Evolutionary conservation across 179 eudicot species (phyloP).

Genomic region (Beta corolliflora): DNA sequence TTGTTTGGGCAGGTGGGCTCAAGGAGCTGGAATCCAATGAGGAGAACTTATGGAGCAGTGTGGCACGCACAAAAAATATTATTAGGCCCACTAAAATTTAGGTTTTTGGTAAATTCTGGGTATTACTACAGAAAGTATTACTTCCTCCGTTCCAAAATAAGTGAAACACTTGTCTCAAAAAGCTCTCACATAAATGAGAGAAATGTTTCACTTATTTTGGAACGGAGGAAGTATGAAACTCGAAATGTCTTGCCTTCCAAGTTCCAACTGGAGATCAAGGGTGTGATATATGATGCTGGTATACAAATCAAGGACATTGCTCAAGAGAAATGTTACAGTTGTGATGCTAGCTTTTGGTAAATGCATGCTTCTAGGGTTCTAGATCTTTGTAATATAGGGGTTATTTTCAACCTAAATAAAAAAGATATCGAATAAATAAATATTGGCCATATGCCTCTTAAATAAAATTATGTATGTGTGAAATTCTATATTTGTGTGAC

Average conservation of each 20-base stretch:
- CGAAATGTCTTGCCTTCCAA: conserved; percentile 54
- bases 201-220: too few species aligned
- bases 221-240: too few species aligned
- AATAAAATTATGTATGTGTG: too few species aligned
- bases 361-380: background rate
- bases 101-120: conserved; percentile 58
- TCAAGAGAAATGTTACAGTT: conserved; percentile 55
- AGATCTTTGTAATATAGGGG: too few species aligned
- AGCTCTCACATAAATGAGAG: too few species aligned
- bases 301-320: conserved; percentile 64
- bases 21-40: conserved; percentile 48
- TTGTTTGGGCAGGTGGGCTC: conserved; percentile 40
- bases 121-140: conserved; percentile 42
- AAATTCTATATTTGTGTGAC: too few species aligned
- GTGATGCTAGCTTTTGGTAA: conserved; percentile 37
- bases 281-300: conserved; percentile 54
- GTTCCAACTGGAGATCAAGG: conserved; percentile 55
- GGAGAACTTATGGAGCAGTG: conserved; percentile 62
- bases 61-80: conserved; percentile 60
- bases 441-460: too few species aligned
- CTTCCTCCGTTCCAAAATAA: too few species aligned
- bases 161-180: too few species aligned
- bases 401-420: too few species aligned
- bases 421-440: too few species aligned
- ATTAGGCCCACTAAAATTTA: conserved; percentile 53